Conservation (phyloP, 2,329 filamentous ascomycete species). For the Teratosphaeria epicoccoides region DNA sequence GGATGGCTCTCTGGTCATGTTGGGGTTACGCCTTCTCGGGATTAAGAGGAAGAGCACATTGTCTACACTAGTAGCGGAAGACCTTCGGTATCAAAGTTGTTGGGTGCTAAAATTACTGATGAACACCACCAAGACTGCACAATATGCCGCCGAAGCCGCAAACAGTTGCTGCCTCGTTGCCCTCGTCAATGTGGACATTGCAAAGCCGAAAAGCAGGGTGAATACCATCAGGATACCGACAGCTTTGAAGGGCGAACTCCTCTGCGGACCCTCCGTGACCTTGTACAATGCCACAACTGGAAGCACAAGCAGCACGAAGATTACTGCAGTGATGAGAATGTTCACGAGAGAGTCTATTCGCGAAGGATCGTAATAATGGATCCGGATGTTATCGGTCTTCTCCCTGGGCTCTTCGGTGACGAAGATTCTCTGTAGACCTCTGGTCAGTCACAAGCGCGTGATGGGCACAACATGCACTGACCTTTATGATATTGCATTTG, state of each 20-base stretch:
- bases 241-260: slow-evolving; percentile 27
- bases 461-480: slow-evolving; percentile 15
- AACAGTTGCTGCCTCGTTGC: slow-evolving; percentile 17
- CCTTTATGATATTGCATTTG: slow-evolving; percentile 20
- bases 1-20: too few relatives aligned
- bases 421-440: slow-evolving; percentile 25
- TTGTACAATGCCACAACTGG: slow-evolving; percentile 33
- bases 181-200: slow-evolving; percentile 15
- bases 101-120: slow-evolving; percentile 14
- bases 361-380: slow-evolving; percentile 28
- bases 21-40: too few relatives aligned
- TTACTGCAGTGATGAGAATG: slow-evolving; percentile 31
- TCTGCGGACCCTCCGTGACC: slow-evolving; percentile 21
- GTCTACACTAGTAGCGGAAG: too few relatives aligned
- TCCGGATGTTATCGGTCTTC: slow-evolving; percentile 26
- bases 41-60: background rate
- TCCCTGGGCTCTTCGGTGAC: slow-evolving; percentile 29
- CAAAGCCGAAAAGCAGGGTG: slow-evolving; percentile 23
- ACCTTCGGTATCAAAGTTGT: slow-evolving; percentile 5
- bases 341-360: slow-evolving; percentile 33
- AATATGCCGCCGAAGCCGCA: slow-evolving; percentile 17
- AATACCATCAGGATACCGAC: slow-evolving; percentile 35
- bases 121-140: slow-evolving; percentile 19
- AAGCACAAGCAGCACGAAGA: slow-evolving; percentile 32
- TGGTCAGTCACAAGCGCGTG: background rate